Percentiles rank a stretch among this genome's conserved stretches.
These are phyloP conservation scores for Zoysia matrella DNA, from an alignment of 202 grass and related monocot species.

Conservation along the genomic window DNA sequence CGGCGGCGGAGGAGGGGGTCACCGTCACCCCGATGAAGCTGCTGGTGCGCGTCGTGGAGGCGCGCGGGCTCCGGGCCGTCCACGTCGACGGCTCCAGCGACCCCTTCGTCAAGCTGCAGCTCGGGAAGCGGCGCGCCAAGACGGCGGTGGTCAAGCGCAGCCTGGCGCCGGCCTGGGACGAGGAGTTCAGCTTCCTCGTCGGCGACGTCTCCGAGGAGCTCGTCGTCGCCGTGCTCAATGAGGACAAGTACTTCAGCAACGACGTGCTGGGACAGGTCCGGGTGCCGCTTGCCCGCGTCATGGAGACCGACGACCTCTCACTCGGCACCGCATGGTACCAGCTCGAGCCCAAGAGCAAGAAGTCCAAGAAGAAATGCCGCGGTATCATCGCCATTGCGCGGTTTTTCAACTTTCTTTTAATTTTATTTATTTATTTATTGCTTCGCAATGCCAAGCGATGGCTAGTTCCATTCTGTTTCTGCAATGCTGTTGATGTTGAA, in stretches of 20 bases:
- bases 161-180: constrained; percentile 63
- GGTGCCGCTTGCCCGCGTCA: constrained; percentile 54
- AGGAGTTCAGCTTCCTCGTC: constrained; percentile 78
- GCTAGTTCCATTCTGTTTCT: background rate
- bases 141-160: constrained; percentile 66
- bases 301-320: constrained; percentile 60
- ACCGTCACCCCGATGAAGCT: constrained; percentile 58
- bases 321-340: constrained; percentile 72
- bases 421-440: background rate
- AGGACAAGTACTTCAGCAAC: constrained; percentile 82
- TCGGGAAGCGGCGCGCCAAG: constrained; percentile 65
- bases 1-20: background rate
- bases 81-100: constrained; percentile 62
- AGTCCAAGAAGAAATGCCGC: constrained; percentile 71
- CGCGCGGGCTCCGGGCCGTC: constrained; percentile 57
- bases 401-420: background rate
- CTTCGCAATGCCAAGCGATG: background rate
- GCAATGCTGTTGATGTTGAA: background rate
- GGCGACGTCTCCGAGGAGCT: constrained; percentile 62
- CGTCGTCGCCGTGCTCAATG: constrained; percentile 61
- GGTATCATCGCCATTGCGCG: constrained; percentile 56
- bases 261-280: constrained; percentile 59
- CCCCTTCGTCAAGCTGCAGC: constrained; percentile 73
- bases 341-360: constrained; percentile 70
- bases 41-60: constrained; percentile 69